phyloP scores from a whole-genome alignment of 805 yeast species.

The Candida maris region DNA sequence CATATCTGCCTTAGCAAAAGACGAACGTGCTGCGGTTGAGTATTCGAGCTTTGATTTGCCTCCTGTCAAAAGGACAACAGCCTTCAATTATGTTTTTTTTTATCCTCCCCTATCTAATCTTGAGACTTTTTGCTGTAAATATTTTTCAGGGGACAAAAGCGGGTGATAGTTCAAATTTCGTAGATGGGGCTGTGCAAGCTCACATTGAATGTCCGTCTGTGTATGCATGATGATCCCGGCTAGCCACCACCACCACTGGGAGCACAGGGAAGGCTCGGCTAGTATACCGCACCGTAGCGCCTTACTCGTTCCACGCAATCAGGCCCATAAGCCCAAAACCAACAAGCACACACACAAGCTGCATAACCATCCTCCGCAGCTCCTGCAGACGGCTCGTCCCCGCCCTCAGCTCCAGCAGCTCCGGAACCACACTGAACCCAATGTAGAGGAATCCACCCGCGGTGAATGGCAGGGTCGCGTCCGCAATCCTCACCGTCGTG shows the following conservation, averaged over 20 bases:
- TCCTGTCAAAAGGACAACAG: conserved; percentile 1
- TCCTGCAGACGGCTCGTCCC: conserved; percentile 38
- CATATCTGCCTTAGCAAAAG: too few species aligned
- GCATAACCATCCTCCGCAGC: conserved; percentile 38
- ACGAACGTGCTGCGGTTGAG: too few species aligned
- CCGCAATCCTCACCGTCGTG: conserved; percentile 48
- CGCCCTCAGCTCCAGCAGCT: conserved; percentile 46
- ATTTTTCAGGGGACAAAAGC: too few species aligned
- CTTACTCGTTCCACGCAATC: conserved; percentile 44
- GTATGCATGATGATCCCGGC: too few species aligned
- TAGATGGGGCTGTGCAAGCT: too few species aligned
- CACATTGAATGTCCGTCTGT: too few species aligned
- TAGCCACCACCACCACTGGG: too few species aligned
- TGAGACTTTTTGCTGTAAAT: not conserved
- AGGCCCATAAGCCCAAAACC: conserved; percentile 59
- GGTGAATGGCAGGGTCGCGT: conserved; percentile 62
- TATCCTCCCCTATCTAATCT: conserved; percentile 3
- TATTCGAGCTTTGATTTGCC: too few species aligned
- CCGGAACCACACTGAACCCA: conserved; percentile 76
- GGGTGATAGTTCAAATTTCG: too few species aligned
- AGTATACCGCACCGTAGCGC: too few species aligned
- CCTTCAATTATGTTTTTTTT: not conserved
- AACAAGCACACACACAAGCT: conserved; percentile 44
- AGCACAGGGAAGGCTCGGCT: too few species aligned
- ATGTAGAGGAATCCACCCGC: conserved; percentile 76